Evolutionary conservation across 768 basidiomycete species (phyloP).

Genomic region (Auricularia sp.): DNA sequence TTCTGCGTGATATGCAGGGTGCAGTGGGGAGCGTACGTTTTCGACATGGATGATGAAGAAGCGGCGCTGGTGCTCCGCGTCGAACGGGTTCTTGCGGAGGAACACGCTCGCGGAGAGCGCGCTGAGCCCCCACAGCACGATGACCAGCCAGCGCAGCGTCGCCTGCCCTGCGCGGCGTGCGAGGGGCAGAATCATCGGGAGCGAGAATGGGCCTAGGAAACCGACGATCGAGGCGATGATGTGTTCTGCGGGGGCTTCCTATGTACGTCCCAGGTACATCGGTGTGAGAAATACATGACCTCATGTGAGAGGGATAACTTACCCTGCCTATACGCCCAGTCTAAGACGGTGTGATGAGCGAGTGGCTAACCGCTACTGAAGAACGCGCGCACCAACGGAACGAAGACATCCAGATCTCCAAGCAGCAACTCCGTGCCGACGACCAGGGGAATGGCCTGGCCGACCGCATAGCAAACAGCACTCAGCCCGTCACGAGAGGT

Average conservation of each 20-base stretch:
- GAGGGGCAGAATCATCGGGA: conserved; percentile 61
- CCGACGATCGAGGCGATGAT: conserved; percentile 76
- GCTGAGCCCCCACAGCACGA: conserved; percentile 38
- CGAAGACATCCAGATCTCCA: conserved; percentile 75
- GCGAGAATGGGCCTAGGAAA: conserved; percentile 40
- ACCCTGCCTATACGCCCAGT: conserved; percentile 70
- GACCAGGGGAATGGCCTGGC: conserved; percentile 43
- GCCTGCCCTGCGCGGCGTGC: conserved; percentile 55
- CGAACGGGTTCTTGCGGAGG: conserved; percentile 54
- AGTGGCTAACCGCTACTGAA: neutral
- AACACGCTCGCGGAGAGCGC: conserved; percentile 52
- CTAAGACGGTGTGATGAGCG: conserved; percentile 25
- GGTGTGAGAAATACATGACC: neutral
- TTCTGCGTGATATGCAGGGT: neutral
- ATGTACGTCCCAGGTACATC: neutral
- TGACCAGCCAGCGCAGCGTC: conserved; percentile 29
- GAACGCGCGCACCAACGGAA: conserved; percentile 58
- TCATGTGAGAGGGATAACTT: conserved; percentile 3
- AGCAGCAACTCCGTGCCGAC: conserved; percentile 48
- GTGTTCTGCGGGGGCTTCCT: conserved; percentile 76
- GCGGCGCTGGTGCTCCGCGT: conserved; percentile 78
- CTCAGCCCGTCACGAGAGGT: neutral
- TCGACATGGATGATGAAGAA: conserved; percentile 77
- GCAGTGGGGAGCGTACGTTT: conserved; percentile 47
- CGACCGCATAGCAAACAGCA: conserved; percentile 44